A percentile compares a stretch with the other conserved stretches of the same genome.
Evolutionary conservation across 208 protist species (phyloP).

Genomic region (Leishmania guyanensis): DNA sequence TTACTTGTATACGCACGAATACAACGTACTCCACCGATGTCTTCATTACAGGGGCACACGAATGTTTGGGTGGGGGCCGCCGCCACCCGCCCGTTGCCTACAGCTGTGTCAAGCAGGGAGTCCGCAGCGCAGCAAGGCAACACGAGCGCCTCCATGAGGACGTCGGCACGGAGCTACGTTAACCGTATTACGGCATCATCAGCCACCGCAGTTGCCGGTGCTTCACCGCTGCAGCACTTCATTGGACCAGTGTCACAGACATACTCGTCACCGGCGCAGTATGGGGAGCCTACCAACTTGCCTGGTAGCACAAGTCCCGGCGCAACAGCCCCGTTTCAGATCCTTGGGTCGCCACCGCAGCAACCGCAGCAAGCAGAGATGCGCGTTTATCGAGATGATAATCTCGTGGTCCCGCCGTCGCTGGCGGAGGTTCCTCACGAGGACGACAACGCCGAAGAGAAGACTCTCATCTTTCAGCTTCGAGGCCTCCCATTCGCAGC

Average conservation of each 20-base stretch:
- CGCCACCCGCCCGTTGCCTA: not conserved
- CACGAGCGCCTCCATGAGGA: too few species aligned
- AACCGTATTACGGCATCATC: not conserved
- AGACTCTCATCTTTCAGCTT: constrained; percentile 51
- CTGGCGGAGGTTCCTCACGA: not conserved
- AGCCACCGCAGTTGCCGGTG: not conserved
- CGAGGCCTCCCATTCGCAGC: constrained; percentile 71
- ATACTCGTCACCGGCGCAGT: not conserved
- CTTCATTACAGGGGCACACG: not conserved
- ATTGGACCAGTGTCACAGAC: not conserved
- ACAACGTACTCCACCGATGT: not conserved
- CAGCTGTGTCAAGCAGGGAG: not conserved
- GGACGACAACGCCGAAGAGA: not conserved
- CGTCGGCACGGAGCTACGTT: not conserved
- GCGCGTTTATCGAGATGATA: not conserved
- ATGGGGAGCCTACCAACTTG: not conserved
- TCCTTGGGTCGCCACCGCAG: not conserved
- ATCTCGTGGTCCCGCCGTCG: not conserved
- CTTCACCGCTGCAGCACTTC: not conserved
- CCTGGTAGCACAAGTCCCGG: not conserved
- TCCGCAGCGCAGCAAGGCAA: not conserved
- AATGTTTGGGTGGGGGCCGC: not conserved
- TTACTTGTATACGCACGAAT: not conserved
- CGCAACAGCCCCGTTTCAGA: not conserved
- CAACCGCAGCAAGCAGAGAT: not conserved